These are phyloP conservation scores for Penicillium sp. DNA, from an alignment of 2,329 filamentous ascomycete genomes.

Conservation along the genomic window DNA sequence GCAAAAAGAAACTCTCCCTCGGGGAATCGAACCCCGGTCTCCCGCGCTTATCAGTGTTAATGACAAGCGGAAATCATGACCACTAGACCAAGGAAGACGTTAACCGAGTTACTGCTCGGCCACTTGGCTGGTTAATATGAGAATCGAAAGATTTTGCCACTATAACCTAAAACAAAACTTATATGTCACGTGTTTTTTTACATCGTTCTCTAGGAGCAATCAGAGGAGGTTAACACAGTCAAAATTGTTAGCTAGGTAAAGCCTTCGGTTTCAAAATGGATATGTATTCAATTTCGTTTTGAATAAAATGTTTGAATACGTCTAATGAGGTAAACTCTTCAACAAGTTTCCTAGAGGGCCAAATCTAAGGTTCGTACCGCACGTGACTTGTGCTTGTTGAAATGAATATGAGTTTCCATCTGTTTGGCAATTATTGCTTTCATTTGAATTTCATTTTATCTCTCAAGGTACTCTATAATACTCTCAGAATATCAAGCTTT, in stretches of 20 bases:
- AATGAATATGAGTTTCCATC: neutral
- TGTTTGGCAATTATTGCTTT: neutral
- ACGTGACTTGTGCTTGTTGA: too few species aligned
- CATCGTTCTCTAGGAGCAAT: too few species aligned
- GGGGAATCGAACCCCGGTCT: constrained; percentile 49
- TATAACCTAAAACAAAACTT: fast-evolving
- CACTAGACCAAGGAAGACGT: constrained; percentile 46
- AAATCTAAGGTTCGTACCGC: too few species aligned
- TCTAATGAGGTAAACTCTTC: too few species aligned
- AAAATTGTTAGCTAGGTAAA: too few species aligned
- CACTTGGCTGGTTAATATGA: constrained; percentile 34
- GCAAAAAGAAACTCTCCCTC: constrained; percentile 43
- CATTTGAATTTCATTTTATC: neutral
- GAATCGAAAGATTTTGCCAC: fast-evolving
- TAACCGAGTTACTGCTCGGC: constrained; percentile 33
- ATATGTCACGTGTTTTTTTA: neutral
- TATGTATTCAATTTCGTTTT: too few species aligned
- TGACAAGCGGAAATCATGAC: constrained; percentile 51
- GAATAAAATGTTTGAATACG: too few species aligned
- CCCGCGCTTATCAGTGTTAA: constrained; percentile 41
- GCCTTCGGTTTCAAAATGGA: too few species aligned
- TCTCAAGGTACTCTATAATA: neutral
- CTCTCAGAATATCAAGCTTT: too few species aligned
- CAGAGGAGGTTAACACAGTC: neutral
- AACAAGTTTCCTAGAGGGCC: too few species aligned